Evolutionary conservation across 2,329 filamentous ascomycete genomes (phyloP).

Genomic region (Colletotrichum simmondsii): DNA sequence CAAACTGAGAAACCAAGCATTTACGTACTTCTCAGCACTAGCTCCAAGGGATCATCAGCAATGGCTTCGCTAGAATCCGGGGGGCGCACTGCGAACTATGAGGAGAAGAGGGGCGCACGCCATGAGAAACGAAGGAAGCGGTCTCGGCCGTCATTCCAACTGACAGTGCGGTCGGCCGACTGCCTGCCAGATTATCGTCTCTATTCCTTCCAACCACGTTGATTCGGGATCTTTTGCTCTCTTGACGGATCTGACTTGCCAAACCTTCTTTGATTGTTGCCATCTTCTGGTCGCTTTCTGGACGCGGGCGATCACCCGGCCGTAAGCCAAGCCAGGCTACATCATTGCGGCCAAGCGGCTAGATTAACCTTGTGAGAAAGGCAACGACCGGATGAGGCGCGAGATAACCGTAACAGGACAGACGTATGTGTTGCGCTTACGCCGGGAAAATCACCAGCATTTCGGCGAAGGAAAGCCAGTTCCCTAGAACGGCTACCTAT

Average conservation of each 20-base stretch:
- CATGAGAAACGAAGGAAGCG: not conserved
- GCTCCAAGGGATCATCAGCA: not conserved
- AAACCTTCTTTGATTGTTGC: not conserved
- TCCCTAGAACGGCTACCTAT: not conserved
- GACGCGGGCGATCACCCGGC: not conserved
- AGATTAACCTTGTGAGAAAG: not conserved
- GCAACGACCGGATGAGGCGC: slow-evolving; percentile 7
- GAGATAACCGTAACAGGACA: not conserved
- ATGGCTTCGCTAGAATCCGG: not conserved
- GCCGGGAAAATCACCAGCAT: not conserved
- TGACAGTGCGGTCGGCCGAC: not conserved
- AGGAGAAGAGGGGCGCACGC: not conserved
- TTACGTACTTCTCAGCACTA: not conserved
- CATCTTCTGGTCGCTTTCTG: not conserved
- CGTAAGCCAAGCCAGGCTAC: not conserved
- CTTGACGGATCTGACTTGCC: not conserved
- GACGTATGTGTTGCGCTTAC: not conserved
- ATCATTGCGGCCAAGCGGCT: slow-evolving; percentile 10
- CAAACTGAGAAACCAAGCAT: not conserved
- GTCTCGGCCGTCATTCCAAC: not conserved
- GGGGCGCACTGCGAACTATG: not conserved
- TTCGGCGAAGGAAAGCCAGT: not conserved
- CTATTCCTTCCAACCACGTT: not conserved
- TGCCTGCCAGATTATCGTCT: not conserved
- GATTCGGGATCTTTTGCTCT: not conserved